phyloP scores from a whole-genome alignment of 2,329 filamentous ascomycete species.

The Talaromyces islandicus region DNA sequence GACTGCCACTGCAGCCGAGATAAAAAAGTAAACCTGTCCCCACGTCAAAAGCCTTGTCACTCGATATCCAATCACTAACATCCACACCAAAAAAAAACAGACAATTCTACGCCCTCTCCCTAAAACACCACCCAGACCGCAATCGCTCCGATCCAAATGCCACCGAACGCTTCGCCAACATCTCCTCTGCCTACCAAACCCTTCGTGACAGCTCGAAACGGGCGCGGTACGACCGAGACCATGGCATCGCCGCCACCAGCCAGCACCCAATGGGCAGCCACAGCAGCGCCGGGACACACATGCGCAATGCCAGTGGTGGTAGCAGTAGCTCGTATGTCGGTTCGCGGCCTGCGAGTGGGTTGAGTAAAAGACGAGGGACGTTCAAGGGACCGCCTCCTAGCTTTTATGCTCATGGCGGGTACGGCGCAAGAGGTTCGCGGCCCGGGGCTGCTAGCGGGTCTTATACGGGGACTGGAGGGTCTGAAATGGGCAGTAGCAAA shows the following conservation, averaged over 20 bases:
- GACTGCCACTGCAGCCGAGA: conserved; percentile 65
- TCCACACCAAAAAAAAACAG: conserved; percentile 18
- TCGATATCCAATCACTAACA: too few species aligned
- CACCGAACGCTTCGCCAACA: conserved; percentile 69
- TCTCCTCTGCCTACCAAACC: conserved; percentile 76
- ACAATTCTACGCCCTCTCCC: conserved; percentile 85
- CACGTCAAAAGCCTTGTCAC: too few species aligned
- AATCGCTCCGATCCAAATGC: conserved; percentile 72
- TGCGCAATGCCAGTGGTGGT: neutral
- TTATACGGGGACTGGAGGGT: neutral
- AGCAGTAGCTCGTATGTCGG: conserved; percentile 39
- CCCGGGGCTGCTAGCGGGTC: neutral
- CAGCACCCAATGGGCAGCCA: conserved; percentile 47
- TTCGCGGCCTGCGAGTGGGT: conserved; percentile 69
- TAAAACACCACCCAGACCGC: conserved; percentile 85
- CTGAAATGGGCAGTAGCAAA: neutral
- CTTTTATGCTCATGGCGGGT: conserved; percentile 79
- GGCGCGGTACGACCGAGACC: conserved; percentile 67
- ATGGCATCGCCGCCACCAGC: conserved; percentile 30
- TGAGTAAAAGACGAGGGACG: conserved; percentile 67
- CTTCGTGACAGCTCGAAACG: conserved; percentile 70
- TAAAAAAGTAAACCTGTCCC: conserved; percentile 63
- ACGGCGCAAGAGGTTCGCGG: conserved; percentile 50
- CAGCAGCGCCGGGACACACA: conserved; percentile 40
- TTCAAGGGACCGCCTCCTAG: conserved; percentile 84